Conservation (phyloP, 345 rosid genomes). For the Aethionema arabicum region DNA sequence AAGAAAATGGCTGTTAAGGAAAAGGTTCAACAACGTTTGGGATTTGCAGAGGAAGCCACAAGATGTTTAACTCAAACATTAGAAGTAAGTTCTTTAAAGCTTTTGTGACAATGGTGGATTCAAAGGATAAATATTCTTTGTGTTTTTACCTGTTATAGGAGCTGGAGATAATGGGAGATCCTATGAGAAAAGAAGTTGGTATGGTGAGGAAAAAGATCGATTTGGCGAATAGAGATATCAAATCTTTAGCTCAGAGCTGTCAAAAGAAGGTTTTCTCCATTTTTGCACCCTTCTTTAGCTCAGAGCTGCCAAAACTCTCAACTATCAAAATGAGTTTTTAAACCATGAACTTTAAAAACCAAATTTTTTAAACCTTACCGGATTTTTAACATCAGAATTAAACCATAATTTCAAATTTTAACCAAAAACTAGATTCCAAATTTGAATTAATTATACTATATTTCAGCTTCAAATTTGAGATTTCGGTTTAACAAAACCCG, state of each 20-base stretch:
- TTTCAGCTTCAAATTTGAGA: too few relatives aligned
- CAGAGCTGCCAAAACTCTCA: too few relatives aligned
- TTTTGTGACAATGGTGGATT: not conserved
- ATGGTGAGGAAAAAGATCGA: constrained; percentile 66
- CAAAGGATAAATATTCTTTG: not conserved
- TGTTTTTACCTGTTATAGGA: constrained; percentile 44
- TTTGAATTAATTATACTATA: too few relatives aligned
- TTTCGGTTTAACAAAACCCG: too few relatives aligned
- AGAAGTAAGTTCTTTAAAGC: constrained; percentile 50
- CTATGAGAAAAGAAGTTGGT: constrained; percentile 77
- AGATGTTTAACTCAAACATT: constrained; percentile 62
- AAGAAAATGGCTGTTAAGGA: constrained; percentile 68
- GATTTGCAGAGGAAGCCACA: constrained; percentile 75
- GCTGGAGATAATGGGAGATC: constrained; percentile 70
- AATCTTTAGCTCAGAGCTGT: constrained; percentile 69
- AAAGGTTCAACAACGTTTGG: constrained; percentile 63
- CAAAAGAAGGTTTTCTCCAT: constrained; percentile 56
- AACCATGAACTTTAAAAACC: too few relatives aligned
- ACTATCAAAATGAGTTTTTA: too few relatives aligned
- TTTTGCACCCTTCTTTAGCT: constrained; percentile 10
- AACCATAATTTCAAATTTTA: too few relatives aligned
- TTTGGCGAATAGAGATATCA: constrained; percentile 56
- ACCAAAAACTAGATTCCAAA: too few relatives aligned
- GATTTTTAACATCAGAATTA: too few relatives aligned
- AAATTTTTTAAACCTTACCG: too few relatives aligned